Conservation (phyloP, 345 rosid genomes). For the Limnanthes douglasii region DNA sequence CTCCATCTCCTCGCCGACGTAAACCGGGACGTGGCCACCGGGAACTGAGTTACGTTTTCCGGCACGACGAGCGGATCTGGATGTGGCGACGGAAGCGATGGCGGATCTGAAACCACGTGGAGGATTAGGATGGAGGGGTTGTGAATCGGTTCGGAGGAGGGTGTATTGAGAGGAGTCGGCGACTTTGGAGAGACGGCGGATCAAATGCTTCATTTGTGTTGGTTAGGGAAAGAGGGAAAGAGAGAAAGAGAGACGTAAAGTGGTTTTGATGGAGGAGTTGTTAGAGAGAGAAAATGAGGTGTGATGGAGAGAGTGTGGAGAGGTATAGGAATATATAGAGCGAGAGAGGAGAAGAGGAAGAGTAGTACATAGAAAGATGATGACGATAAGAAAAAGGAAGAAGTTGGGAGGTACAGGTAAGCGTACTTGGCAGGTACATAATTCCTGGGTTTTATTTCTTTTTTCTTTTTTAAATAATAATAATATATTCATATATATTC, state of each 20-base stretch:
- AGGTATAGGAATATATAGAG: slow-evolving; percentile 7
- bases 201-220: slow-evolving; percentile 57
- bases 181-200: slow-evolving; percentile 81
- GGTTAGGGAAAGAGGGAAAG: slow-evolving; percentile 2
- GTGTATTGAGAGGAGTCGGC: slow-evolving; percentile 76
- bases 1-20: slow-evolving; percentile 94
- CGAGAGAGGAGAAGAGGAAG: slow-evolving; percentile 1
- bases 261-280: slow-evolving; percentile 3
- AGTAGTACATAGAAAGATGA: slow-evolving; percentile 4
- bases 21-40: slow-evolving; percentile 74
- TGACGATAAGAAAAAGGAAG: slow-evolving; percentile 19
- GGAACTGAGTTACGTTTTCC: slow-evolving; percentile 30
- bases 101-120: slow-evolving; percentile 12
- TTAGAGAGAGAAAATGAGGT: slow-evolving; percentile 4
- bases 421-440: slow-evolving; percentile 57
- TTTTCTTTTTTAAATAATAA: too few relatives aligned
- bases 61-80: slow-evolving; percentile 9
- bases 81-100: slow-evolving; percentile 8
- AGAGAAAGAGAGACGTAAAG: neutral
- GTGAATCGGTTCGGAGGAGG: slow-evolving; percentile 46
- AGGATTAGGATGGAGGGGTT: neutral
- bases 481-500: too few relatives aligned
- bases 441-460: too few relatives aligned
- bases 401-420: slow-evolving; percentile 16
- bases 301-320: slow-evolving; percentile 3